Evolutionary conservation across 306 rosid genomes (phyloP).

Genomic region (Hippophae rhamnoides): DNA sequence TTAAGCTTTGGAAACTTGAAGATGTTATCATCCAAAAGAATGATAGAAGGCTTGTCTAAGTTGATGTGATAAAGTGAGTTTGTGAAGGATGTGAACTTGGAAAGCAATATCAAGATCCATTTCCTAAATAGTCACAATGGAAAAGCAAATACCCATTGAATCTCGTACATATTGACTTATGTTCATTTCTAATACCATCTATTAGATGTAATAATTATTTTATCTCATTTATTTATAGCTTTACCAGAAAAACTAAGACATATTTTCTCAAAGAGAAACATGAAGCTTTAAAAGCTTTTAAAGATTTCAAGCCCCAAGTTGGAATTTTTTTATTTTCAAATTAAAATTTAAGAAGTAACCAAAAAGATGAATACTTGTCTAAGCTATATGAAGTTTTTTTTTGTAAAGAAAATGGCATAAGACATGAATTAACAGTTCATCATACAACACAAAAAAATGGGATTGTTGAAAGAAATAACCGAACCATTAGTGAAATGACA

Average conservation of each 20-base stretch:
- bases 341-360: background rate
- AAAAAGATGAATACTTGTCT: background rate
- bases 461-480: background rate
- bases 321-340: background rate
- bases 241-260: background rate
- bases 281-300: background rate
- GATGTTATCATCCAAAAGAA: background rate
- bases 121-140: background rate
- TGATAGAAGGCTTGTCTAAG: background rate
- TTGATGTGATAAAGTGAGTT: background rate
- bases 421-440: background rate
- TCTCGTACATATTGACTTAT: background rate
- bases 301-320: background rate
- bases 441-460: background rate
- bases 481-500: no score
- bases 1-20: constrained; percentile 10
- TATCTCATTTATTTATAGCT: background rate
- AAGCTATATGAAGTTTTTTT: no score
- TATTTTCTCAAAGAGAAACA: background rate
- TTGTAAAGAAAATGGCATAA: background rate
- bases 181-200: background rate
- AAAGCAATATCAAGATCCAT: background rate
- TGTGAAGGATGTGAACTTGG: constrained; percentile 8
- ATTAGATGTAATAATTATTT: background rate
- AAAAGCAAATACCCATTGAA: background rate